phyloP scores from a whole-genome alignment of 192 early-diverging fungal genomes.

The Backusella parvicylindrica region DNA sequence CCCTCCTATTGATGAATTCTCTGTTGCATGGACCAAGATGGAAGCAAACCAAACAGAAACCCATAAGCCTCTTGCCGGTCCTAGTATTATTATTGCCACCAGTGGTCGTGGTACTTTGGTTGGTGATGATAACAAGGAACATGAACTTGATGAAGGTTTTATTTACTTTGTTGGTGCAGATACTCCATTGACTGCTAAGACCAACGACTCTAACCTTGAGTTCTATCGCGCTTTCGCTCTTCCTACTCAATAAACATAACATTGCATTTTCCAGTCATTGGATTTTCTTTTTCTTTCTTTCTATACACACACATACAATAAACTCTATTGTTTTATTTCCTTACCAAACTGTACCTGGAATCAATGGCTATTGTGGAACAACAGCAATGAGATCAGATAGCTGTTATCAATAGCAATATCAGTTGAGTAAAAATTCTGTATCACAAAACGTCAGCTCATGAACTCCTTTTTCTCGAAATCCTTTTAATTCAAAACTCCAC shows the following conservation, averaged over 20 bases:
- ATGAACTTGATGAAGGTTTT: conserved; percentile 55
- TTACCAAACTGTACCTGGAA: background rate
- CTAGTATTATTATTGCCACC: conserved; percentile 83
- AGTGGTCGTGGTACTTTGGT: conserved; percentile 61
- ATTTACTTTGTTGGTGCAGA: conserved; percentile 78
- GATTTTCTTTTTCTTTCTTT: background rate
- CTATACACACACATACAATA: background rate
- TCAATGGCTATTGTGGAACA: background rate
- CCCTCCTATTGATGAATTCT: conserved; percentile 96
- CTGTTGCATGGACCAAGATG: conserved; percentile 68
- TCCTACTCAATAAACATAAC: conserved; percentile 3
- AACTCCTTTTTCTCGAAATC: background rate
- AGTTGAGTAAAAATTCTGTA: background rate
- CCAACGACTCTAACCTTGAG: conserved; percentile 35
- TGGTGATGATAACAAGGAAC: conserved; percentile 24
- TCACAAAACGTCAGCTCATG: background rate
- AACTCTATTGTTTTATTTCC: background rate
- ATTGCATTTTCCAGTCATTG: background rate
- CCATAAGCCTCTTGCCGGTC: conserved; percentile 67
- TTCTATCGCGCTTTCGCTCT: conserved; percentile 47
- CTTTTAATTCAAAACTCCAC: background rate
- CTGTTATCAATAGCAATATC: background rate
- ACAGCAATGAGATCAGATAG: background rate
- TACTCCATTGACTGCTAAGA: conserved; percentile 43
- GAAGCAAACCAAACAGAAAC: conserved; percentile 21